Base-by-base conservation (phyloP, 1,284 basidiomycete species). In the Heliocybe sulcata region DNA sequence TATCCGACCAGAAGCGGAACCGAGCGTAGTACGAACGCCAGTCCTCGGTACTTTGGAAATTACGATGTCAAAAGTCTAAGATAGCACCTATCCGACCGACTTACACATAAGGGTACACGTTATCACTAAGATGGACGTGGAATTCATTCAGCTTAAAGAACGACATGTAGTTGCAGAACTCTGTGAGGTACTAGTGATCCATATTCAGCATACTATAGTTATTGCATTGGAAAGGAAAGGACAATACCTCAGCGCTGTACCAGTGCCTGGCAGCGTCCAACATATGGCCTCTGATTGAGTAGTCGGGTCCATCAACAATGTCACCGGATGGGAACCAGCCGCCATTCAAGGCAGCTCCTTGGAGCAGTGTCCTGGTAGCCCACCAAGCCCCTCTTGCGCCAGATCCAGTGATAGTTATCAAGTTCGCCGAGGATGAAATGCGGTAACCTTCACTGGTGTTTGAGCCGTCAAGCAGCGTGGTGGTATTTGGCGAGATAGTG, bases 271-370 rank as follows among this genome's bases (percentile, higher is more conserved):
- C 70, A 10, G 64, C 68, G 54, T 72, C 71, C 16, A 74, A 63
- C 72, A 74, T 74, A 56, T 72, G 68, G 9, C 72, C 72, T 4
- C 72, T 63, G 1, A 70, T 67, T 23, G 65, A 65, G 70, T 71
- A 74, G 9, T 69, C 71, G 1, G 72, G 72, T 19, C 64, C 61
- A 57, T 73, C 72, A 1, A 52, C 55, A 0, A 68, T 65, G 1
- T 58, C 56, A 1, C 70, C 71, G 12, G 63, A 55, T 2, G 72
- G 67, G 27, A 73, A 60, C 2, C 54, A 47, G 23, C 65, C 58
- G 2, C 47, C 58, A 20, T 60, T 61, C 35, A 64, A 59, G 10
- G 66, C 64, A 1, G 63, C 60, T 9, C 59, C 63, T 57, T 74
- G 72, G 20, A 72, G 54, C 14, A 74, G 48, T 2, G 70, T 71